Conservation (phyloP, 2,329 filamentous ascomycete species). For the Penicillium sp. region DNA sequence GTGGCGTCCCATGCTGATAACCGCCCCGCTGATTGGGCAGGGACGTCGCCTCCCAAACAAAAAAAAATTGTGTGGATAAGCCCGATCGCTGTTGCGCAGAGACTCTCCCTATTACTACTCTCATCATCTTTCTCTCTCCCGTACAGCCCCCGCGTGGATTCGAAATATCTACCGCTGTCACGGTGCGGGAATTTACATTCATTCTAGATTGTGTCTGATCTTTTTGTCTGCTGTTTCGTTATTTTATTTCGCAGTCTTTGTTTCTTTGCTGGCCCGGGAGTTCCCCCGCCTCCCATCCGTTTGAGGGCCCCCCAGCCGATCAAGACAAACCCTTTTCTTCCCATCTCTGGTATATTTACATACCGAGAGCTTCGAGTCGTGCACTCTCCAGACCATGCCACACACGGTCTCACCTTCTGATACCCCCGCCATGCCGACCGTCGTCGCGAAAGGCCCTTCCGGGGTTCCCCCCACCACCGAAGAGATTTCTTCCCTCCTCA, state of each 20-base stretch:
- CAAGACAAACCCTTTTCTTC: slow-evolving; percentile 2
- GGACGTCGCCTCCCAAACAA: slow-evolving; percentile 20
- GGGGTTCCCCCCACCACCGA: slow-evolving; percentile 61
- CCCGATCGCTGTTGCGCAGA: slow-evolving; percentile 12
- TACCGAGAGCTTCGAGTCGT: slow-evolving; percentile 7
- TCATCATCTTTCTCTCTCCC: slow-evolving; percentile 3
- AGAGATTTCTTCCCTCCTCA: slow-evolving; percentile 65
- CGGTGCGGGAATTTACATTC: slow-evolving; percentile 2
- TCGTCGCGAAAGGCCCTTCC: slow-evolving; percentile 51
- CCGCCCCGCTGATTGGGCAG: slow-evolving; percentile 13
- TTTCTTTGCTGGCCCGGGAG: slow-evolving; percentile 8
- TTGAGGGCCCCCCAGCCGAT: slow-evolving; percentile 3
- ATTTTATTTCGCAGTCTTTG: neutral
- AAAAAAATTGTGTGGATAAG: slow-evolving; percentile 26
- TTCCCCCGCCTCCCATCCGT: slow-evolving; percentile 3
- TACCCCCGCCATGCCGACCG: slow-evolving; percentile 45
- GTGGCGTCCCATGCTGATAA: slow-evolving; percentile 14
- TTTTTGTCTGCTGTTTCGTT: neutral
- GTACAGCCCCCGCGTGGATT: slow-evolving; percentile 16
- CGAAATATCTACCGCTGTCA: slow-evolving; percentile 5
- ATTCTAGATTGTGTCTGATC: neutral
- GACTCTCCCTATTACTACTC: neutral
- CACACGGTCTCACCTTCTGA: slow-evolving; percentile 46
- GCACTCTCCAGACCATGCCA: slow-evolving; percentile 45
- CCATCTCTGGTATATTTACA: slow-evolving; percentile 16